Conservation (phyloP, 176 grass and related monocot genomes). For the Musa beccarii region DNA sequence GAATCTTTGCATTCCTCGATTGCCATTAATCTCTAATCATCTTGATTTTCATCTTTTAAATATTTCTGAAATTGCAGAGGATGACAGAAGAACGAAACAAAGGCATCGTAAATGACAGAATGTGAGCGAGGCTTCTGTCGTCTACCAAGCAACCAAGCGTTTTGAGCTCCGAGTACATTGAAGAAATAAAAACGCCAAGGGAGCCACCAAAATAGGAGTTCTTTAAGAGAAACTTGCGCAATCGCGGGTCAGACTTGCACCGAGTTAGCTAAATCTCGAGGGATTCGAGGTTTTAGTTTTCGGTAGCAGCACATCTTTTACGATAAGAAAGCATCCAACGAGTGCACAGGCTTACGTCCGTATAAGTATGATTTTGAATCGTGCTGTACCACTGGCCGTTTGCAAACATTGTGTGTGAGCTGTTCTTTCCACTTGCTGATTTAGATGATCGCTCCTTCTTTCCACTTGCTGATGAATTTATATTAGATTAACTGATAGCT, state of each 20-base stretch:
- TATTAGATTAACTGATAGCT: too few species aligned
- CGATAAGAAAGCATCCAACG: not conserved
- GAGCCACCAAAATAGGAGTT: not conserved
- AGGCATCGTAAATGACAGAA: slow-evolving; percentile 7
- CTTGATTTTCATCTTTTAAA: not conserved
- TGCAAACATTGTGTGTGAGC: too few species aligned
- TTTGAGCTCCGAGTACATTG: slow-evolving; percentile 7
- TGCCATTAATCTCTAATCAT: not conserved
- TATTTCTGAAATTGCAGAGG: not conserved
- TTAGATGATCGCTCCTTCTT: too few species aligned
- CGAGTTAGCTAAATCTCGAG: not conserved
- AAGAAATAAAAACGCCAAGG: slow-evolving; percentile 1
- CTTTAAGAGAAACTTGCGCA: too few species aligned
- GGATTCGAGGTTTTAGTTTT: too few species aligned
- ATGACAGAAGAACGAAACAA: slow-evolving; percentile 6
- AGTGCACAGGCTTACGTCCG: too few species aligned
- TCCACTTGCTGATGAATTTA: too few species aligned
- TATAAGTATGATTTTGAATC: too few species aligned
- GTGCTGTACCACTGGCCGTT: too few species aligned
- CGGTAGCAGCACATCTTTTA: too few species aligned
- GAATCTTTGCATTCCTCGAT: too few species aligned
- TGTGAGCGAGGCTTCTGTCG: slow-evolving; percentile 8
- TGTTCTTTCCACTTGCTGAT: too few species aligned
- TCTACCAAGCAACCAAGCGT: slow-evolving; percentile 11
- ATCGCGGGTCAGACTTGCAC: not conserved